Percentiles rank a stretch among this genome's conserved stretches.
Evolutionary conservation across 768 basidiomycete species (phyloP).

Genomic region (Brasilioporus rufonigricans): DNA sequence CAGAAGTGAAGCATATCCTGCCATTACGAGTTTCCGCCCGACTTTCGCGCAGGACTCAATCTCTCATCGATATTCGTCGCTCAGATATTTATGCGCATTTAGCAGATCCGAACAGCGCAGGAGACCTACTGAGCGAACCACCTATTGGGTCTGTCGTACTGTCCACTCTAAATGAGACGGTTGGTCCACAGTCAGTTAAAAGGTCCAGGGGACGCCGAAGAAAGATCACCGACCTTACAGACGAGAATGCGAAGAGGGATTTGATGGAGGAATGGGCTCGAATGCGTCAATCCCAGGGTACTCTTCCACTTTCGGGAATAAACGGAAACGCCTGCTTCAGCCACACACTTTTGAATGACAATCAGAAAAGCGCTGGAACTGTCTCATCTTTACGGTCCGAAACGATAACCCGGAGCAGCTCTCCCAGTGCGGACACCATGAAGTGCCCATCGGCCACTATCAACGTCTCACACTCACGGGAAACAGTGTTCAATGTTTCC

Average conservation of each 20-base stretch:
- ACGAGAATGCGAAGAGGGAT: conserved; percentile 22
- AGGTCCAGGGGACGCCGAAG: conserved; percentile 17
- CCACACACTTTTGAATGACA: background rate
- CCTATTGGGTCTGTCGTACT: background rate
- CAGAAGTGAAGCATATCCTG: background rate
- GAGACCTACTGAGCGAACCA: conserved; percentile 9
- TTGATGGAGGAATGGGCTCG: conserved; percentile 32
- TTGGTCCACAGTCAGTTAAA: conserved; percentile 2
- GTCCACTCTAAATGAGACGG: background rate
- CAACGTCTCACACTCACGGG: conserved; percentile 2
- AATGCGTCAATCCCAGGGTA: conserved; percentile 29
- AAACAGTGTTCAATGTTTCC: background rate
- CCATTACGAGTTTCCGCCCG: conserved; percentile 22
- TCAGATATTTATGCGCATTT: conserved; percentile 30
- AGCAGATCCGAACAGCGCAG: conserved; percentile 19
- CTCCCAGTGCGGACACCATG: background rate
- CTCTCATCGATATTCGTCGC: conserved; percentile 12
- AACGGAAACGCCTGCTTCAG: background rate
- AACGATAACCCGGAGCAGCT: background rate
- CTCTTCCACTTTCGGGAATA: conserved; percentile 13
- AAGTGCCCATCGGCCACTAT: background rate
- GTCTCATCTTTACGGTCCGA: background rate
- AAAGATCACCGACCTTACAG: conserved; percentile 12
- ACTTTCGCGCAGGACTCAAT: conserved; percentile 18
- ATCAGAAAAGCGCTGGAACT: background rate